Percentiles rank a stretch among this genome's conserved stretches.
These are phyloP conservation scores for Phytophthora idaei DNA, from an alignment of 352 stramenopile species.

Conservation along the genomic window DNA sequence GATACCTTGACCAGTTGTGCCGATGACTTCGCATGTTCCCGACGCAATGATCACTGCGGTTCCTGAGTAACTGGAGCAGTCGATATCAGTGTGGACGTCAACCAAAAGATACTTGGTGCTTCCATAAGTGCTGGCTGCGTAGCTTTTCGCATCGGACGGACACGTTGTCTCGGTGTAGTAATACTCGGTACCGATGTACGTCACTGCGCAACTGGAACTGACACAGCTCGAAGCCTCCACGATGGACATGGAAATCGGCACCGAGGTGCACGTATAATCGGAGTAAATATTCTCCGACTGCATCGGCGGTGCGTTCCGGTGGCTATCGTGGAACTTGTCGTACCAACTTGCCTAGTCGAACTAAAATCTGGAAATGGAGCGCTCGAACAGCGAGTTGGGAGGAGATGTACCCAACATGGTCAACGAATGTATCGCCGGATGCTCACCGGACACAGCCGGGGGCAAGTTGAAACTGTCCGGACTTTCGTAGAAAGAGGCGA, in stretches of 20 bases:
- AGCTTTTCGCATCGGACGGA: slow-evolving; percentile 27
- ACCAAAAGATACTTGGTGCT: slow-evolving; percentile 34
- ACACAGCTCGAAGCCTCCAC: slow-evolving; percentile 18
- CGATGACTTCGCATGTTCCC: slow-evolving; percentile 20
- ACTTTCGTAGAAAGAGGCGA: slow-evolving; percentile 9
- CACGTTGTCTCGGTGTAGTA: slow-evolving; percentile 27
- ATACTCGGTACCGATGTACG: slow-evolving; percentile 7
- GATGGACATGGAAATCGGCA: slow-evolving; percentile 29
- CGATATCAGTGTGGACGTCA: slow-evolving; percentile 23
- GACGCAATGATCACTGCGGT: slow-evolving; percentile 26
- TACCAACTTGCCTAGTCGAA: neutral
- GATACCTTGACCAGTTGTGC: slow-evolving; percentile 12
- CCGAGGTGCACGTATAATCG: slow-evolving; percentile 26
- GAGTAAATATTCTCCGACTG: slow-evolving; percentile 30
- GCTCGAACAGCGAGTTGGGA: slow-evolving; percentile 15
- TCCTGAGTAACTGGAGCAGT: slow-evolving; percentile 18
- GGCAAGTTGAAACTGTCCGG: slow-evolving; percentile 22
- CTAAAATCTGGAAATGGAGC: slow-evolving; percentile 21
- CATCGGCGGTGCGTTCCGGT: slow-evolving; percentile 5
- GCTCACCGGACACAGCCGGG: slow-evolving; percentile 15
- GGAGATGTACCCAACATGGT: slow-evolving; percentile 25
- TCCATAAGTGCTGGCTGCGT: slow-evolving; percentile 24
- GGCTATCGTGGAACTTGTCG: too few species aligned
- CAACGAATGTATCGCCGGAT: slow-evolving; percentile 8
- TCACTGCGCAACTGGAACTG: slow-evolving; percentile 7